A percentile compares a stretch with the other conserved stretches of the same genome.
Conservation (phyloP, 2,329 filamentous ascomycete species). For the Phoma herbarum region DNA sequence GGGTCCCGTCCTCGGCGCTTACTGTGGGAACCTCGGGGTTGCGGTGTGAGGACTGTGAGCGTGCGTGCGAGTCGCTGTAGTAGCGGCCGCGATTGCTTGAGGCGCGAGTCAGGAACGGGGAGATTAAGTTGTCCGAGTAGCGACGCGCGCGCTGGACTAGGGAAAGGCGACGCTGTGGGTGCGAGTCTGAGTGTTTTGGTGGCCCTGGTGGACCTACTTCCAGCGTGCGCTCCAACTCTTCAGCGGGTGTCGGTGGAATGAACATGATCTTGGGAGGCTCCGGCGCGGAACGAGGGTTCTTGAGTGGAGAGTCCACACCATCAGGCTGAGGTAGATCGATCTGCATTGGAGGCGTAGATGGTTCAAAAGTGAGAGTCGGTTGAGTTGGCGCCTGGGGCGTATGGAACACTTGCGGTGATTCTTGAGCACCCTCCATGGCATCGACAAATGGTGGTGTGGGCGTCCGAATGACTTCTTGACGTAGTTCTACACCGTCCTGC, state of each 20-base stretch:
- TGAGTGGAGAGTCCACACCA: conserved; percentile 64
- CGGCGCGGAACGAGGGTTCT: conserved; percentile 66
- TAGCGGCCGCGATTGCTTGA: conserved; percentile 38
- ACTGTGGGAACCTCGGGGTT: conserved; percentile 41
- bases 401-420: conserved; percentile 15
- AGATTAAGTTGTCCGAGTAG: conserved; percentile 57
- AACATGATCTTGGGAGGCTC: conserved; percentile 65
- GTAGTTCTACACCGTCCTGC: conserved; percentile 30
- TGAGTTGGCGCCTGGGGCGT: conserved; percentile 14
- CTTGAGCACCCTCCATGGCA: conserved; percentile 26
- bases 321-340: conserved; percentile 31
- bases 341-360: conserved; percentile 50
- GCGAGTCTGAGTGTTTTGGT: conserved; percentile 44
- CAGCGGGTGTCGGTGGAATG: conserved; percentile 63
- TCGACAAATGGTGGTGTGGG: conserved; percentile 41
- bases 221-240: conserved; percentile 57
- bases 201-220: conserved; percentile 40
- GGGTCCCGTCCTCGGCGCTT: conserved; percentile 54
- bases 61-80: conserved; percentile 32
- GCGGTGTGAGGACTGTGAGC: conserved; percentile 22
- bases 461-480: conserved; percentile 29
- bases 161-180: conserved; percentile 51
- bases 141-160: conserved; percentile 56
- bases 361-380: conserved; percentile 46
- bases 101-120: conserved; percentile 50